phyloP scores from a whole-genome alignment of 1,284 basidiomycete genomes.

The Volvariella volvacea region DNA sequence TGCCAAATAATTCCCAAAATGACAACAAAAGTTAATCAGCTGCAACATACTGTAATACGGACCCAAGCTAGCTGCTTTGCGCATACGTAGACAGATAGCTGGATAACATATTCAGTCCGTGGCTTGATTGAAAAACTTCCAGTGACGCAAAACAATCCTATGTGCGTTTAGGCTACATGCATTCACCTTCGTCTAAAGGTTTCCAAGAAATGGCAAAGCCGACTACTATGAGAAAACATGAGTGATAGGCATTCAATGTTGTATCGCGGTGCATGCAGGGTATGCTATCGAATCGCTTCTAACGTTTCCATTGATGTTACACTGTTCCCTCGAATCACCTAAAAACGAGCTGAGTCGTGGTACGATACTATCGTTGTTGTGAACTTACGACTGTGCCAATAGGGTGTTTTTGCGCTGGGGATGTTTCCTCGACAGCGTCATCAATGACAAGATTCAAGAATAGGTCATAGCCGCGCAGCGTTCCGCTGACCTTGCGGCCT shows the following conservation, averaged over 20 bases:
- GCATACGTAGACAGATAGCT: too few species aligned
- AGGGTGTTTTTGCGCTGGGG: slow-evolving; percentile 82
- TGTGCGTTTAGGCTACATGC: too few species aligned
- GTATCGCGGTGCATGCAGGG: neutral
- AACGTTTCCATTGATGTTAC: slow-evolving; percentile 88
- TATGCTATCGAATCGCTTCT: slow-evolving; percentile 47
- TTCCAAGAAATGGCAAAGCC: too few species aligned
- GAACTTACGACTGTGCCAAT: slow-evolving; percentile 84
- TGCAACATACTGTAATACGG: too few species aligned
- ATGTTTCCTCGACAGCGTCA: slow-evolving; percentile 89
- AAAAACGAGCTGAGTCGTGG: slow-evolving; percentile 12
- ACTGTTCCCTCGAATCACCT: slow-evolving; percentile 95
- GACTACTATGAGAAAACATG: too few species aligned
- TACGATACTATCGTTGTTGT: neutral
- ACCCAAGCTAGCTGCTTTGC: too few species aligned
- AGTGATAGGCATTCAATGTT: too few species aligned
- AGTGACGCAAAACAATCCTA: too few species aligned
- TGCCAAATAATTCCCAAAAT: slow-evolving; percentile 11
- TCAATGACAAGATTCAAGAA: slow-evolving; percentile 99
- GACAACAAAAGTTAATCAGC: too few species aligned
- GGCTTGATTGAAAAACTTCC: too few species aligned
- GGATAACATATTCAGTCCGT: too few species aligned
- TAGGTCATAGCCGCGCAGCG: slow-evolving; percentile 96
- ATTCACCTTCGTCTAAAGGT: too few species aligned
- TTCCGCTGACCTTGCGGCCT: slow-evolving; percentile 92